These are phyloP conservation scores for Micractinium sp. DNA, from an alignment of 139 green algal genomes.

Conservation along the genomic window DNA sequence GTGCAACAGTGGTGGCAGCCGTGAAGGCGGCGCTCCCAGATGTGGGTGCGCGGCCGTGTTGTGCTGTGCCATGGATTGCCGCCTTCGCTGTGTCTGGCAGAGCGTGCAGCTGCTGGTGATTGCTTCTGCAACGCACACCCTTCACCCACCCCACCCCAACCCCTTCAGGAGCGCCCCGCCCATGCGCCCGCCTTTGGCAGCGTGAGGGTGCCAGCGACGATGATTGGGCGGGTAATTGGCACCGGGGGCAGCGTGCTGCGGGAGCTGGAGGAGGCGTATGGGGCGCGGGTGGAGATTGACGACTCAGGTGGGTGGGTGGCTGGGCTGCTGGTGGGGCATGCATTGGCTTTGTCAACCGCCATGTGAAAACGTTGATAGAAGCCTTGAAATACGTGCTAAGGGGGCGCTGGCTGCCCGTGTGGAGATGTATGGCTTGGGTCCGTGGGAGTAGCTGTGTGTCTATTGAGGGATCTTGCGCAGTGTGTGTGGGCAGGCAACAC, in stretches of 20 bases:
- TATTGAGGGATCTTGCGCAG: too few relatives aligned
- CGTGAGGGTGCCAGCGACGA: slow-evolving; percentile 43
- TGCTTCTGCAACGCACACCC: not conserved
- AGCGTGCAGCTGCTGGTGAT: not conserved
- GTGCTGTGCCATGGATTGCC: not conserved
- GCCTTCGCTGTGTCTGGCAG: too few relatives aligned
- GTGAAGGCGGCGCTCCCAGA: too few relatives aligned
- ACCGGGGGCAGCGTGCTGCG: slow-evolving; percentile 52
- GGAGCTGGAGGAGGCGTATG: slow-evolving; percentile 51
- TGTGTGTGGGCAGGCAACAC: too few relatives aligned
- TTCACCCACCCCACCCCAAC: not conserved
- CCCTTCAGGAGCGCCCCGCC: not conserved
- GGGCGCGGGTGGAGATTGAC: slow-evolving; percentile 40
- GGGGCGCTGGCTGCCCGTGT: too few relatives aligned
- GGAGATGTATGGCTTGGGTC: too few relatives aligned
- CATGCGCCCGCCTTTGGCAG: slow-evolving; percentile 33
- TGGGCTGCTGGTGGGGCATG: not conserved
- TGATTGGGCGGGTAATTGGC: slow-evolving; percentile 62
- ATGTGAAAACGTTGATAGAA: too few relatives aligned
- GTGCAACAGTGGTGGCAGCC: too few relatives aligned
- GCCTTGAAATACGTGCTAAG: too few relatives aligned
- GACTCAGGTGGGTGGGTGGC: slow-evolving; percentile 31
- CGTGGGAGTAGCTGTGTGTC: too few relatives aligned
- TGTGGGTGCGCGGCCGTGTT: too few relatives aligned
- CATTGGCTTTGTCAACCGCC: too few relatives aligned